These are phyloP conservation scores for Coffea canephora DNA, from an alignment of 257 asterid species.

Conservation along the genomic window DNA sequence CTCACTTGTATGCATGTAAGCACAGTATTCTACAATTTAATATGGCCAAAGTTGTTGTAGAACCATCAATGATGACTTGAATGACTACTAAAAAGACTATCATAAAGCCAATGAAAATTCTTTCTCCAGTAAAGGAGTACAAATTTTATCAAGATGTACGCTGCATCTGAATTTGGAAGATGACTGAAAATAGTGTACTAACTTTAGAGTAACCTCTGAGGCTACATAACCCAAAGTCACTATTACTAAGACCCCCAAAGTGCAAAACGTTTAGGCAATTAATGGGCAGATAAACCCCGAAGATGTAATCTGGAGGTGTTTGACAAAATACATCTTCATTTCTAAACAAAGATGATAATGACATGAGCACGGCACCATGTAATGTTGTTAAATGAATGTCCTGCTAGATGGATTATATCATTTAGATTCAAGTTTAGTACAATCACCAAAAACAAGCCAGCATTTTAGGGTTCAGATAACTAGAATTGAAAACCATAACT, in stretches of 20 bases:
- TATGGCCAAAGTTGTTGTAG: background rate
- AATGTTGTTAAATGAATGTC: too few relatives aligned
- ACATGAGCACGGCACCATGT: too few relatives aligned
- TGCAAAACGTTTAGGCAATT: too few relatives aligned
- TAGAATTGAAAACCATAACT: background rate
- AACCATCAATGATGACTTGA: background rate
- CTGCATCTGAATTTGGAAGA: background rate
- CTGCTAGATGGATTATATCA: too few relatives aligned
- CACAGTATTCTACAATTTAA: background rate
- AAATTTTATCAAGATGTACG: background rate
- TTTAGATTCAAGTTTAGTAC: too few relatives aligned
- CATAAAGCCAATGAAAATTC: background rate
- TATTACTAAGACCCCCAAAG: too few relatives aligned
- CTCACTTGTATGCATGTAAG: background rate
- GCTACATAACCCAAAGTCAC: background rate
- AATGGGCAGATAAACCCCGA: too few relatives aligned
- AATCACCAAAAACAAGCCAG: background rate
- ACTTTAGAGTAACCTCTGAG: background rate
- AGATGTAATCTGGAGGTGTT: too few relatives aligned
- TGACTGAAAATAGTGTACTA: too few relatives aligned
- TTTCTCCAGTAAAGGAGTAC: background rate
- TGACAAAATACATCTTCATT: too few relatives aligned
- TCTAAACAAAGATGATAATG: too few relatives aligned
- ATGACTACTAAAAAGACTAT: background rate
- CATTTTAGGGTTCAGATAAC: background rate